A percentile compares a stretch with the other conserved stretches of the same genome.
phyloP scores from a whole-genome alignment of 2,329 filamentous ascomycete species.

The Diplodia corticola region DNA sequence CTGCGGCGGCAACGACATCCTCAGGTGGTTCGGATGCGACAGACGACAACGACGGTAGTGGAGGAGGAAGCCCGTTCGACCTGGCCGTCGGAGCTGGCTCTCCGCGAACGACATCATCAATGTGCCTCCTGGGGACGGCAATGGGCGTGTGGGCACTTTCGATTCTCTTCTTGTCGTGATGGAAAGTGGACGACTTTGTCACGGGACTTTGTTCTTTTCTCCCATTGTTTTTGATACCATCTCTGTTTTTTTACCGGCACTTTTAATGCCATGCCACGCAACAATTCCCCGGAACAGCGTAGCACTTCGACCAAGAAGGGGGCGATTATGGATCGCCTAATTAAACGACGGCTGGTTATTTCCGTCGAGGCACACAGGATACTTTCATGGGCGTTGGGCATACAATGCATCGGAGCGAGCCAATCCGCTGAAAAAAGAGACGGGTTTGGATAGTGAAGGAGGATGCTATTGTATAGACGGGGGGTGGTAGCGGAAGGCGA shows the following conservation, averaged over 20 bases:
- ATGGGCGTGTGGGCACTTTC: slow-evolving; percentile 2
- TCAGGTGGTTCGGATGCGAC: slow-evolving; percentile 34
- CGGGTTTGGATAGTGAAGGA: neutral
- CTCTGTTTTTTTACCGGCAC: neutral
- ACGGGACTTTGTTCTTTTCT: neutral
- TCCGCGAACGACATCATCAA: neutral
- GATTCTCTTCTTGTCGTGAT: neutral
- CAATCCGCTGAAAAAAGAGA: neutral
- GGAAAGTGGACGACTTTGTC: neutral
- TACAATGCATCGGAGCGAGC: neutral
- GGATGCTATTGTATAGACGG: neutral
- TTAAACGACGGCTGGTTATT: slow-evolving; percentile 6
- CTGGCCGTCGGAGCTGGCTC: slow-evolving; percentile 23
- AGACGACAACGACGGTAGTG: slow-evolving; percentile 32
- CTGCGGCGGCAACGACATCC: slow-evolving; percentile 25
- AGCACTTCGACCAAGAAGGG: neutral
- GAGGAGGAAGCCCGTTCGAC: slow-evolving; percentile 51
- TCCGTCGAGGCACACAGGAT: slow-evolving; percentile 11
- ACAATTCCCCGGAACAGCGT: neutral
- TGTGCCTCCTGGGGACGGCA: neutral
- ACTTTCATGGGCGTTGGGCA: neutral
- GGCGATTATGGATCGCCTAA: neutral
- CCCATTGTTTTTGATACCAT: slow-evolving; percentile 22
- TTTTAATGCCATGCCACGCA: slow-evolving; percentile 8
- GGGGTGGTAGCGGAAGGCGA: neutral